A percentile compares a stretch with the other conserved stretches of the same genome.
phyloP scores from a whole-genome alignment of 768 basidiomycete species.

The Sistotremastrum suecicum region DNA sequence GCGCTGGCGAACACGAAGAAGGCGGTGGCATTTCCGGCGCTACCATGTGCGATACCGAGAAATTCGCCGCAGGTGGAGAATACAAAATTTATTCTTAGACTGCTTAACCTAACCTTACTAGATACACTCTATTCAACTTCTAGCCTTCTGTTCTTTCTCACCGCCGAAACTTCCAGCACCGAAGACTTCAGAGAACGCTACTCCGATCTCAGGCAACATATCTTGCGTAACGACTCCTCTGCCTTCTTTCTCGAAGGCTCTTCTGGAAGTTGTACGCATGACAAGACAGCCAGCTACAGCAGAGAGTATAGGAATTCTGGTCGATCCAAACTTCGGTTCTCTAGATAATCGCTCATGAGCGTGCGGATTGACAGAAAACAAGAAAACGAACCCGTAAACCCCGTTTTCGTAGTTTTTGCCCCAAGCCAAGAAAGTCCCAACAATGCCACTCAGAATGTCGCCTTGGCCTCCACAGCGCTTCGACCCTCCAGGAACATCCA shows the following conservation, averaged over 20 bases:
- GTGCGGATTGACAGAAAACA: neutral
- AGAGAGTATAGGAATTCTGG: constrained; percentile 68
- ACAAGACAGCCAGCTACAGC: constrained; percentile 80
- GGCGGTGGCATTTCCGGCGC: no score
- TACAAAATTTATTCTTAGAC: no score
- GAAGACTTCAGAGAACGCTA: constrained; percentile 63
- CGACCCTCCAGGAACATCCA: constrained; percentile 63
- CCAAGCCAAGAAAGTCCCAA: constrained; percentile 90
- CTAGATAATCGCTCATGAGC: constrained; percentile 18
- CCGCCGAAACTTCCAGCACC: constrained; percentile 32
- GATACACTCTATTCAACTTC: no score
- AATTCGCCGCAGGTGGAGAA: no score
- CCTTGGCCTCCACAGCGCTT: constrained; percentile 96
- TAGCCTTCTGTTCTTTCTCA: constrained; percentile 13
- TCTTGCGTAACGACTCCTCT: constrained; percentile 63
- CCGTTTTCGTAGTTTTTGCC: constrained; percentile 85
- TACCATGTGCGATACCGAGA: no score
- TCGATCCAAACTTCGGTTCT: constrained; percentile 37
- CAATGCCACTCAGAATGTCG: constrained; percentile 78
- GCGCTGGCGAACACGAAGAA: no score
- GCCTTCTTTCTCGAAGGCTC: constrained; percentile 63
- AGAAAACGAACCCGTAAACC: constrained; percentile 48
- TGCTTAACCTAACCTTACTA: no score
- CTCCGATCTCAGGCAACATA: constrained; percentile 35
- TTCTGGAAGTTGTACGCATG: constrained; percentile 68